These are phyloP conservation scores for Dichotomocladium elegans DNA, from an alignment of 371 early-diverging fungal species.

Conservation along the genomic window DNA sequence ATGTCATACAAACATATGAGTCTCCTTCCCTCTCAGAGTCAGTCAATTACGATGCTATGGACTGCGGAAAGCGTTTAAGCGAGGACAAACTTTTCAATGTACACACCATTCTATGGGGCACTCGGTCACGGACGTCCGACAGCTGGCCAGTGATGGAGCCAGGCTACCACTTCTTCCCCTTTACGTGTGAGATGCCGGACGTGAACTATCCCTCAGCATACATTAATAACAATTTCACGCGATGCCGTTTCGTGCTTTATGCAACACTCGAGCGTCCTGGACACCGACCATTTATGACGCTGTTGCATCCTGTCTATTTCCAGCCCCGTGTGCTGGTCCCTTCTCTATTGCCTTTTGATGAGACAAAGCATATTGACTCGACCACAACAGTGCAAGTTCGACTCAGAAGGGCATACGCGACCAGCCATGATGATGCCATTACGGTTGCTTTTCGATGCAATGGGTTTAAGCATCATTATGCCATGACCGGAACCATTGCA, in stretches of 20 bases:
- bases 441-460: background rate
- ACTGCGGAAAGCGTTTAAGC: constrained; percentile 11
- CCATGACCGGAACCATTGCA: background rate
- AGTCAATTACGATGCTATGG: constrained; percentile 21
- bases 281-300: constrained; percentile 12
- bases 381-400: background rate
- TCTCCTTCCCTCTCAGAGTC: constrained; percentile 18
- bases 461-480: background rate
- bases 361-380: background rate
- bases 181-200: constrained; percentile 32
- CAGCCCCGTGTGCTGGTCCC: constrained; percentile 13
- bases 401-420: background rate
- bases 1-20: too few species aligned
- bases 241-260: constrained; percentile 19
- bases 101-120: constrained; percentile 28
- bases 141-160: constrained; percentile 31
- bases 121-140: background rate
- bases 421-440: background rate
- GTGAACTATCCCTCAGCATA: constrained; percentile 35
- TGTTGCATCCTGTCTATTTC: constrained; percentile 23
- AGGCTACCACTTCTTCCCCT: constrained; percentile 31
- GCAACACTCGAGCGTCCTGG: constrained; percentile 26
- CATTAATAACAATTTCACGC: constrained; percentile 19
- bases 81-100: constrained; percentile 30
- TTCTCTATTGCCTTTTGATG: background rate